Percentiles rank a stretch among this genome's conserved stretches.
Evolutionary conservation across 163 green algal species (phyloP).

Genomic region (Chlamydomonas reinhardtii): DNA sequence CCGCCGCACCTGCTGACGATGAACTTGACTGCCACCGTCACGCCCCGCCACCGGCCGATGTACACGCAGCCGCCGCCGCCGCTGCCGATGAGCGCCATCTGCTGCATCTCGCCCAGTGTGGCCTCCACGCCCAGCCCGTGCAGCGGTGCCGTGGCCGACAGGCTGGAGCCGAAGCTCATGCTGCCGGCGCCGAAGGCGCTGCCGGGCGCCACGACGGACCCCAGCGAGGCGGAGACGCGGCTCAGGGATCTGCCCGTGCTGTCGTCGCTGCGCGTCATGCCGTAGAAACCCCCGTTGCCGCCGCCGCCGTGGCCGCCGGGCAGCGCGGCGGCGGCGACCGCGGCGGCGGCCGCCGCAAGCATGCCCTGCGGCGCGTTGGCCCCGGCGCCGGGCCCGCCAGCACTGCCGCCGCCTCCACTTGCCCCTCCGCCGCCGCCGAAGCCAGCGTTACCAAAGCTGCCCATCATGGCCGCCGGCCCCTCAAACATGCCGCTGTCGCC

Average conservation of each 20-base stretch:
- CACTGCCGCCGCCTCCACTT: too few species aligned
- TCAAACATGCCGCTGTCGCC: not conserved
- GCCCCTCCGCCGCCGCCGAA: too few species aligned
- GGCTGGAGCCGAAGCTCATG: too few species aligned
- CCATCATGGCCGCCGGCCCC: too few species aligned
- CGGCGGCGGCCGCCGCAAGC: not conserved
- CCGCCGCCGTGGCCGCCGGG: not conserved
- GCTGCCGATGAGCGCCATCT: conserved; percentile 39
- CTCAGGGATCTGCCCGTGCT: too few species aligned
- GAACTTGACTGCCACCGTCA: conserved; percentile 38
- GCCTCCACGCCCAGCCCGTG: conserved; percentile 19
- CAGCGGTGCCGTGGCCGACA: not conserved
- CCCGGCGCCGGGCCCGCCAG: too few species aligned
- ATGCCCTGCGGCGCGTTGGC: too few species aligned
- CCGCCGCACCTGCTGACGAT: conserved; percentile 25
- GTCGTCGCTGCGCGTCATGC: too few species aligned
- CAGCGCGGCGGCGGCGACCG: not conserved
- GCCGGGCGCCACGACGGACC: too few species aligned
- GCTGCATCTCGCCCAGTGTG: conserved; percentile 40
- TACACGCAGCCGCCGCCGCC: conserved; percentile 39
- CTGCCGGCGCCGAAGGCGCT: too few species aligned
- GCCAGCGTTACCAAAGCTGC: not conserved
- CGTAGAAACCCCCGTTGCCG: too few species aligned
- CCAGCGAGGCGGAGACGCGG: too few species aligned
- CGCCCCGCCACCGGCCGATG: conserved; percentile 25